These are phyloP conservation scores for Blyttiomyces sp. DNA, from an alignment of 371 early-diverging fungal species.

Conservation along the genomic window DNA sequence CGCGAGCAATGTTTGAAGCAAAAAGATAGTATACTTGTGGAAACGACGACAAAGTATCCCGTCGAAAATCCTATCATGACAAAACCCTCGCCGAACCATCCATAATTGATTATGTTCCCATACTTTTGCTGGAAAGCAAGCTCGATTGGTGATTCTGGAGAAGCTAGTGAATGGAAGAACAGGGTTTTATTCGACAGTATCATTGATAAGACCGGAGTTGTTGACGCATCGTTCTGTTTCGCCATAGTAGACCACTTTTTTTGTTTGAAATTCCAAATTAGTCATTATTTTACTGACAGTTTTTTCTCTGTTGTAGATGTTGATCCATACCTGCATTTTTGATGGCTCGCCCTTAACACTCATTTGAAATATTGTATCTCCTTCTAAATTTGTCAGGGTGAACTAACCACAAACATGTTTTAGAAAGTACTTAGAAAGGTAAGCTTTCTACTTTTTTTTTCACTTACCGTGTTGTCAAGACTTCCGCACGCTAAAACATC, in stretches of 20 bases:
- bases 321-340: conserved; percentile 28
- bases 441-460: neutral
- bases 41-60: conserved; percentile 43
- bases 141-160: conserved; percentile 37
- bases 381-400: conserved; percentile 35
- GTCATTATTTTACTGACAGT: no score
- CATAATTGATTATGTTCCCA: conserved; percentile 38
- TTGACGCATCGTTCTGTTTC: conserved; percentile 9
- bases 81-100: conserved; percentile 44
- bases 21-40: conserved; percentile 33
- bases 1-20: neutral
- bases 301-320: no score
- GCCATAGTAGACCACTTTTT: conserved; percentile 33
- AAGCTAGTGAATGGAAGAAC: conserved; percentile 25
- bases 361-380: conserved; percentile 43
- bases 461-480: conserved; percentile 32
- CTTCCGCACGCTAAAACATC: conserved; percentile 39
- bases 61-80: conserved; percentile 43
- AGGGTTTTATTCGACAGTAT: conserved; percentile 31
- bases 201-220: conserved; percentile 30
- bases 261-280: neutral
- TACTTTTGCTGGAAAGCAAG: conserved; percentile 46
- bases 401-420: conserved; percentile 16
- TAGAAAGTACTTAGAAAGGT: neutral
- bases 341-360: conserved; percentile 37